A percentile compares a stretch with the other conserved stretches of the same genome.
Evolutionary conservation across 2,329 filamentous ascomycete genomes (phyloP).

Genomic region (Aphanocladium album): DNA sequence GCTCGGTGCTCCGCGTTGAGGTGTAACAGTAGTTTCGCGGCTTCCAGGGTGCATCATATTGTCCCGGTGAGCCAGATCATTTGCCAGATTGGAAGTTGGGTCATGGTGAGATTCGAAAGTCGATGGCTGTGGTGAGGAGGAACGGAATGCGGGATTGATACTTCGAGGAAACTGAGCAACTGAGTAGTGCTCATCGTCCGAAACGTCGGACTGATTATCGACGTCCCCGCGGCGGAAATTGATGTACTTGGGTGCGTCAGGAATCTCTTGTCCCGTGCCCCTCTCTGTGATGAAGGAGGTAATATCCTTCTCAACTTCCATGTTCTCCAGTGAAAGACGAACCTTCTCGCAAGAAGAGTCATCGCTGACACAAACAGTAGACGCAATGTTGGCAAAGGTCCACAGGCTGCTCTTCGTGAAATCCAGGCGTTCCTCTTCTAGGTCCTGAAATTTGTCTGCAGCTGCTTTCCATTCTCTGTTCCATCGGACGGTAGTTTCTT

Average conservation of each 20-base stretch:
- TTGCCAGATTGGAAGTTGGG: constrained; percentile 66
- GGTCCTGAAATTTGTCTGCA: constrained; percentile 97
- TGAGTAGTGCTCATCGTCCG: constrained; percentile 84
- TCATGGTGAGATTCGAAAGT: constrained; percentile 90
- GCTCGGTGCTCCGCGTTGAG: constrained; percentile 40
- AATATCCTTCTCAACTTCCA: constrained; percentile 97
- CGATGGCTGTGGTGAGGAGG: constrained; percentile 93
- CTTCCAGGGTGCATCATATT: constrained; percentile 39
- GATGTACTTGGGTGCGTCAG: constrained; percentile 95
- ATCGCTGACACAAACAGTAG: constrained; percentile 95
- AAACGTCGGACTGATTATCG: constrained; percentile 75
- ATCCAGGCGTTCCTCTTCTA: constrained; percentile 94
- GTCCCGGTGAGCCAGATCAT: constrained; percentile 60
- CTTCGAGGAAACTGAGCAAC: constrained; percentile 93
- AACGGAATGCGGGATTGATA: constrained; percentile 92
- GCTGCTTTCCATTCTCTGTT: constrained; percentile 98
- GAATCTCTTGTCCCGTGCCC: constrained; percentile 95
- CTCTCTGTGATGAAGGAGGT: constrained; percentile 77
- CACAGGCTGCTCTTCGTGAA: constrained; percentile 97
- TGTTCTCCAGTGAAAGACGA: constrained; percentile 83
- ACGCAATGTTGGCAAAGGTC: constrained; percentile 96
- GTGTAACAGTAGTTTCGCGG: constrained; percentile 46
- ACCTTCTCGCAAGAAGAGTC: constrained; percentile 97
- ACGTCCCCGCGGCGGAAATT: constrained; percentile 93
- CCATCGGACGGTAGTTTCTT: constrained; percentile 93